Percentiles rank a stretch among this genome's conserved stretches.
Conservation (phyloP, 371 early-diverging fungal genomes). For the Blyttiomyces sp. region DNA sequence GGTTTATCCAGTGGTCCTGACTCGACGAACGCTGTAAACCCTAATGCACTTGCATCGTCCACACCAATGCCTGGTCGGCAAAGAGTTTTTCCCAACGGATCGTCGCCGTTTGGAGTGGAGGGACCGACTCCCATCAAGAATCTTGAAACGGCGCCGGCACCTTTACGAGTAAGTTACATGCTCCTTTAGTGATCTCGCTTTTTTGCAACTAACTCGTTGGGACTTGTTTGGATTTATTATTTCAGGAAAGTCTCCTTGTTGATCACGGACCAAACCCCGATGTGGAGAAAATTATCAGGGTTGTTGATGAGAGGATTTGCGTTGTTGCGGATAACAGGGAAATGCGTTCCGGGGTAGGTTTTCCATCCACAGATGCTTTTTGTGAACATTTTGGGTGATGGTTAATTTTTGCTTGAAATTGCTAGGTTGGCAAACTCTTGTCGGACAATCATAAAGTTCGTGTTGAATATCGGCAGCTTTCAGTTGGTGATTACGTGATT, state of each 20-base stretch:
- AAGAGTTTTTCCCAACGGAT: too few relatives aligned
- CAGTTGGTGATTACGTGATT: slow-evolving; percentile 21
- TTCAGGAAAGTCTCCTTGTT: slow-evolving; percentile 7
- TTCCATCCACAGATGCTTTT: too few relatives aligned
- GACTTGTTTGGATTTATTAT: neutral
- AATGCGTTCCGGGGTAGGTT: slow-evolving; percentile 12
- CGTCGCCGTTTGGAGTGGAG: slow-evolving; percentile 10
- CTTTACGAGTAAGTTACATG: too few relatives aligned
- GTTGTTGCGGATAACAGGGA: slow-evolving; percentile 24
- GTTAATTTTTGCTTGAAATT: too few relatives aligned
- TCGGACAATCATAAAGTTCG: slow-evolving; percentile 6
- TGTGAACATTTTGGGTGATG: too few relatives aligned
- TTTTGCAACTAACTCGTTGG: neutral
- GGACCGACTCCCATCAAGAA: slow-evolving; percentile 16
- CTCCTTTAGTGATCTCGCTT: neutral
- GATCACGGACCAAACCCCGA: neutral
- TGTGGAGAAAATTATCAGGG: slow-evolving; percentile 3
- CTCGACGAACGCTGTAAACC: too few relatives aligned
- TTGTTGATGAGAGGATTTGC: slow-evolving; percentile 1
- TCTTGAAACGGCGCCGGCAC: too few relatives aligned
- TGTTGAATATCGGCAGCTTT: slow-evolving; percentile 22
- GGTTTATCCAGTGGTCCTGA: too few relatives aligned
- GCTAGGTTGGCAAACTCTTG: slow-evolving; percentile 9
- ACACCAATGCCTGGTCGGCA: too few relatives aligned
- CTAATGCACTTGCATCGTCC: too few relatives aligned